Percentiles rank a stretch among this genome's conserved stretches.
These are phyloP conservation scores for Crucihimalaya himalaica DNA, from an alignment of 345 rosid genomes.

Conservation along the genomic window DNA sequence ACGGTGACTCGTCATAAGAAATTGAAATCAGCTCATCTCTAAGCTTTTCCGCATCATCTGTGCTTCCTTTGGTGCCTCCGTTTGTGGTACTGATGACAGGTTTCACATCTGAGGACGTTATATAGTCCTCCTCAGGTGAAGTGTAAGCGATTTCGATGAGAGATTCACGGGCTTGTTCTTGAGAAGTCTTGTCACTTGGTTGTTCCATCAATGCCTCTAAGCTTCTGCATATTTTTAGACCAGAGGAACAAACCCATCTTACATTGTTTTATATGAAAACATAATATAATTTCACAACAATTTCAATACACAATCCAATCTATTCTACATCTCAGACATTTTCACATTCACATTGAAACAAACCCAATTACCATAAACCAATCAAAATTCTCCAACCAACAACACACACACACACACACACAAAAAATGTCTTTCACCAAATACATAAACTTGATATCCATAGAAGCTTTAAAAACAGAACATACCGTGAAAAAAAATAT, in stretches of 20 bases:
- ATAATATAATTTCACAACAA: neutral
- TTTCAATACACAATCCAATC: neutral
- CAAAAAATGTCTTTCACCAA: neutral
- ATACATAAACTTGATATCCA: neutral
- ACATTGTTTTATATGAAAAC: constrained; percentile 17
- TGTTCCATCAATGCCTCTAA: constrained; percentile 39
- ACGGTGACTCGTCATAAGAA: constrained; percentile 34
- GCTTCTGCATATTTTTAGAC: constrained; percentile 32
- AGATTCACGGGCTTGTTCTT: constrained; percentile 41
- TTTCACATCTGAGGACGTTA: constrained; percentile 20
- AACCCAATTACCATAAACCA: neutral
- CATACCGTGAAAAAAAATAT: neutral
- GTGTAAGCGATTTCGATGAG: constrained; percentile 42
- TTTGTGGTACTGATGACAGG: neutral
- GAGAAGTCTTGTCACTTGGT: constrained; percentile 35
- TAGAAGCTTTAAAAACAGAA: neutral
- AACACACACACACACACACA: neutral
- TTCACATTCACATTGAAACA: neutral
- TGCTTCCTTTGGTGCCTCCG: constrained; percentile 13
- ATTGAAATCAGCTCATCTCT: constrained; percentile 36
- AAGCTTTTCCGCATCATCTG: constrained; percentile 28
- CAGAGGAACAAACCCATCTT: constrained; percentile 20
- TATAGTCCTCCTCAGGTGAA: constrained; percentile 32
- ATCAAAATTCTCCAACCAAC: neutral
- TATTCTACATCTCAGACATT: neutral